These are phyloP conservation scores for Effrenium voratum DNA, from an alignment of 73 alveolate genomes.

Conservation along the genomic window DNA sequence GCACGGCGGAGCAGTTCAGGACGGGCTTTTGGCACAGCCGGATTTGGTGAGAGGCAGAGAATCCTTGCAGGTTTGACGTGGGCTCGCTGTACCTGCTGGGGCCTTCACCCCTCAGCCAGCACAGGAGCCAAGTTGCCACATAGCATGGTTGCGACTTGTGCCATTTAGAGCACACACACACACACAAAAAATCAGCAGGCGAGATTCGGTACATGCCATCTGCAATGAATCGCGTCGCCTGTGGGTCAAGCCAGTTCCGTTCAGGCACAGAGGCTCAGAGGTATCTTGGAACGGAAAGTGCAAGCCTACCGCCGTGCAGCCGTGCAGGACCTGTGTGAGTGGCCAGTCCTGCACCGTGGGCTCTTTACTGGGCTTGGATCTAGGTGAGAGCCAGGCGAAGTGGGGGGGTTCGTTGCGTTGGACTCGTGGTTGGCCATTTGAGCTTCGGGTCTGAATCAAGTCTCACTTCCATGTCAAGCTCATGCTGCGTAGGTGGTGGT, in stretches of 20 bases:
- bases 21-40: not conserved
- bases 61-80: not conserved
- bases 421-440: not conserved
- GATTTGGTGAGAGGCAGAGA: not conserved
- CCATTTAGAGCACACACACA: too few species aligned
- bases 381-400: not conserved
- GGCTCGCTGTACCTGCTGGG: not conserved
- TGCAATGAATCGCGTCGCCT: too few species aligned
- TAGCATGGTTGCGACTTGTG: not conserved
- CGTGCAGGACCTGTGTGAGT: slow-evolving; percentile 8
- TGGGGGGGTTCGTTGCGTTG: not conserved
- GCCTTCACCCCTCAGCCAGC: not conserved
- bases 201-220: too few species aligned
- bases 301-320: not conserved
- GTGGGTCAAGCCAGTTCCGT: too few species aligned
- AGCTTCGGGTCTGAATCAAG: not conserved
- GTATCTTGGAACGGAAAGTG: not conserved
- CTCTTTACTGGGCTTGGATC: not conserved
- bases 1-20: slow-evolving; percentile 10
- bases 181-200: too few species aligned
- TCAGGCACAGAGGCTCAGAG: too few species aligned
- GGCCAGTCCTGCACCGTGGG: not conserved
- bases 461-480: too few species aligned
- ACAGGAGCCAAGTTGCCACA: not conserved
- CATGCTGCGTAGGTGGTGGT: slow-evolving; percentile 14